A percentile compares a stretch with the other conserved stretches of the same genome.
phyloP scores from a whole-genome alignment of 306 rosid genomes.

The Alnus rubra region DNA sequence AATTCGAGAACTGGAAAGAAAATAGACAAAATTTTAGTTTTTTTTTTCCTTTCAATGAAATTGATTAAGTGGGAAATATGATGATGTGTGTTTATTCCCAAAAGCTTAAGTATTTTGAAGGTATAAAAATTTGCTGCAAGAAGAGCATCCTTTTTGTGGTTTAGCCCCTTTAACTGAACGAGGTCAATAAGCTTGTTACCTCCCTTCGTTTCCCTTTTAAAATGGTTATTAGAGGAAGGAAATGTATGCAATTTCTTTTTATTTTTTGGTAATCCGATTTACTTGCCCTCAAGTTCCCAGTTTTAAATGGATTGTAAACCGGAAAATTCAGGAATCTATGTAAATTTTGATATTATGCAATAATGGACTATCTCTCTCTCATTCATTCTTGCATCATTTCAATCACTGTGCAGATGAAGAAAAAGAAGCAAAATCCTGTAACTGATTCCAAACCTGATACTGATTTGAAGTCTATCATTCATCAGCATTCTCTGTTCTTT shows the following conservation, averaged over 20 bases:
- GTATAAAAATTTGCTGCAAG: no score
- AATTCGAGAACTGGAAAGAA: no score
- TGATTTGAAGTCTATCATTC: constrained; percentile 54
- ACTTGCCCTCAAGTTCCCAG: not conserved
- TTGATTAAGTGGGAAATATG: no score
- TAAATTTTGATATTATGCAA: not conserved
- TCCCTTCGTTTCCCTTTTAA: not conserved
- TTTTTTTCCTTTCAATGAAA: no score
- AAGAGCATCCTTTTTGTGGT: no score
- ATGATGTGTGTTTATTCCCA: no score
- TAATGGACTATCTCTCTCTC: not conserved
- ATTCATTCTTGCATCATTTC: not conserved
- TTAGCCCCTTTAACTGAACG: not conserved
- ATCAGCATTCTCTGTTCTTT: constrained; percentile 59
- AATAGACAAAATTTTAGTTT: no score
- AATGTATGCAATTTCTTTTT: not conserved
- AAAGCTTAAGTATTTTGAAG: no score
- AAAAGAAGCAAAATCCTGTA: constrained; percentile 37
- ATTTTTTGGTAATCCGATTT: not conserved
- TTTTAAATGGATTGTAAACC: not conserved
- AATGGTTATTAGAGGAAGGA: not conserved
- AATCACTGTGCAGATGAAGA: constrained; percentile 45
- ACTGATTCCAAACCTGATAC: constrained; percentile 15
- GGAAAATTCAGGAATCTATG: not conserved
- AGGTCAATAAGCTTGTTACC: not conserved